These are phyloP conservation scores for Fraxinus angustifolia DNA, from an alignment of 305 asterid genomes.

Conservation along the genomic window DNA sequence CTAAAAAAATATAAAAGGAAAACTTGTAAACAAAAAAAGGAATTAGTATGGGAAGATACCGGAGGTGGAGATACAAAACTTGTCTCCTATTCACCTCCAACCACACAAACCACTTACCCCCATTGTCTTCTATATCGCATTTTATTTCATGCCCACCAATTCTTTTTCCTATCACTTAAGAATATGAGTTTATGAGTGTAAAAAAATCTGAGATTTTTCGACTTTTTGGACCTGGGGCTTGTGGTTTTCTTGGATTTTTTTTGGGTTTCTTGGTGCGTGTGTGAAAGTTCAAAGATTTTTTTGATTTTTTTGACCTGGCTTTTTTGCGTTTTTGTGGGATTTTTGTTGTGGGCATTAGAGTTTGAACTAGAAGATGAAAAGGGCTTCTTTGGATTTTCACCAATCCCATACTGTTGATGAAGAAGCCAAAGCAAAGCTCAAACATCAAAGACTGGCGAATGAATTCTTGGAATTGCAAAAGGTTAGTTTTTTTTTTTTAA, in stretches of 20 bases:
- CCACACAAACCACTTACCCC: constrained; percentile 34
- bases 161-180: not conserved
- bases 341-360: not conserved
- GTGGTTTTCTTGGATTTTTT: not conserved
- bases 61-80: constrained; percentile 30
- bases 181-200: not conserved
- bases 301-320: not conserved
- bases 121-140: constrained; percentile 18
- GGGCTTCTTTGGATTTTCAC: constrained; percentile 30
- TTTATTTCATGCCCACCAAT: constrained; percentile 2
- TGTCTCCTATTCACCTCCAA: constrained; percentile 39
- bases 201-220: constrained; percentile 1
- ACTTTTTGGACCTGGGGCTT: constrained; percentile 3
- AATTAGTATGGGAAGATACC: constrained; percentile 21
- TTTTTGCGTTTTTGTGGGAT: not conserved
- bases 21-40: constrained; percentile 18
- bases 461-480: constrained; percentile 54
- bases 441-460: constrained; percentile 43
- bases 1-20: constrained; percentile 24
- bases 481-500: constrained; percentile 26
- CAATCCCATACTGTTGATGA: constrained; percentile 28
- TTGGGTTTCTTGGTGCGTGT: not conserved
- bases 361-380: constrained; percentile 38
- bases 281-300: not conserved
- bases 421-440: constrained; percentile 30